Evolutionary conservation across 2,329 filamentous ascomycete genomes (phyloP), one percentile per base, ranked within the genome.

Genomic region (Emericellopsis atlantica): DNA sequence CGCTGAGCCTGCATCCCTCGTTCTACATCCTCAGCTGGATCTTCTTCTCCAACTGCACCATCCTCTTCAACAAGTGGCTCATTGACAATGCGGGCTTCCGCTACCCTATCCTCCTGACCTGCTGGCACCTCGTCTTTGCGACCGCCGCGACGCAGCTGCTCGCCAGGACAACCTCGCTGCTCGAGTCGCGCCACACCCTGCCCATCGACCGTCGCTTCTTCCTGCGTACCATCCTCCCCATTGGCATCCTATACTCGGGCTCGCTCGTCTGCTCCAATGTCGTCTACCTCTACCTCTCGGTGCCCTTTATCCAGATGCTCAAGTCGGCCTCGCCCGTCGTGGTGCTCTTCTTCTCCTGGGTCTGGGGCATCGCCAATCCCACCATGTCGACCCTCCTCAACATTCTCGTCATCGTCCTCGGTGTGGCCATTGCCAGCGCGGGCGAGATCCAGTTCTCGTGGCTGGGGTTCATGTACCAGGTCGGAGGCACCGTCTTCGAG

Each of bases 11-110:
- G 31, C 42, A 44, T 21, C 42, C 42, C 5, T 36, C 39, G 11
- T 38, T 44, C 32, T 44, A 44, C 29, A 41, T 44, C 31, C 36
- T 44, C 41, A 74, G 76, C 54, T 94, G 87, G 86, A 93, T 94
- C 50, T 71, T 85, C 49, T 76, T 92, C 57, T 92, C 84, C 52
- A 90, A 86, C 48, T 70, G 76, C 52, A 87, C 89, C 46, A 93
- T 94, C 55, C 66, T 94, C 46, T 93, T 93, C 72, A 94, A 94
- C 71, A 94, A 94, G 67, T 89, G 83, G 76, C 76, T 94, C 39
- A 73, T 94, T 44, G 77, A 85, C 55, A 79, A 76, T 46, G 74
- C 74, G 53, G 74, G 81, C 43, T 90, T 90, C 61, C 72, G 82
- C 49, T 60, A 59, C 41, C 57, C 69, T 43, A 69, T 75, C 48